phyloP scores from a whole-genome alignment of 2,329 filamentous ascomycete species.

The Paramyrothecium sp. region DNA sequence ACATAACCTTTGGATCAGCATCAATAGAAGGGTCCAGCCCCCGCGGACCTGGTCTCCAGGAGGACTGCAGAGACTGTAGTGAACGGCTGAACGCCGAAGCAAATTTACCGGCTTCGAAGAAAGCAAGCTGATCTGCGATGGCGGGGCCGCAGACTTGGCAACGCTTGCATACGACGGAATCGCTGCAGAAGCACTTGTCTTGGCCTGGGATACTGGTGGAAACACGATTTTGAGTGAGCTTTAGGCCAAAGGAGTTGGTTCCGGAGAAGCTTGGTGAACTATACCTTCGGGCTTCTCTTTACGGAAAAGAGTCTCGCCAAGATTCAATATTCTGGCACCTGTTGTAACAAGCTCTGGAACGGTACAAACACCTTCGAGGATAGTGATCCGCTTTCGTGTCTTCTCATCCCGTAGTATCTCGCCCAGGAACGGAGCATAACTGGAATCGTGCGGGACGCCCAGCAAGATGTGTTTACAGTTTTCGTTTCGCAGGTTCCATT shows the following conservation, averaged over 20 bases:
- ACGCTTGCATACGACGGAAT: constrained; percentile 38
- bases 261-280: not conserved
- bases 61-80: constrained; percentile 19
- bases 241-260: constrained; percentile 1
- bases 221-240: not conserved
- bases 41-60: constrained; percentile 54
- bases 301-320: constrained; percentile 51
- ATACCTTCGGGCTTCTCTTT: constrained; percentile 47
- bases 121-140: constrained; percentile 41
- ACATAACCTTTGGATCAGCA: constrained; percentile 44
- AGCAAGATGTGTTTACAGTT: constrained; percentile 63
- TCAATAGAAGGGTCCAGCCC: constrained; percentile 53
- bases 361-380: constrained; percentile 53
- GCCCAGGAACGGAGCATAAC: constrained; percentile 59
- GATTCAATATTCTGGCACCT: constrained; percentile 42
- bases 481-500: constrained; percentile 57
- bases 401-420: constrained; percentile 47
- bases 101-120: constrained; percentile 21
- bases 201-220: not conserved
- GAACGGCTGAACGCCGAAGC: constrained; percentile 4
- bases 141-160: constrained; percentile 38
- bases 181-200: not conserved
- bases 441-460: constrained; percentile 60
- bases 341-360: constrained; percentile 48
- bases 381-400: constrained; percentile 42